Evolutionary conservation across 129 eudicot species (phyloP), one percentile per base, ranked within the genome.

Genomic region (Centella asiatica): DNA sequence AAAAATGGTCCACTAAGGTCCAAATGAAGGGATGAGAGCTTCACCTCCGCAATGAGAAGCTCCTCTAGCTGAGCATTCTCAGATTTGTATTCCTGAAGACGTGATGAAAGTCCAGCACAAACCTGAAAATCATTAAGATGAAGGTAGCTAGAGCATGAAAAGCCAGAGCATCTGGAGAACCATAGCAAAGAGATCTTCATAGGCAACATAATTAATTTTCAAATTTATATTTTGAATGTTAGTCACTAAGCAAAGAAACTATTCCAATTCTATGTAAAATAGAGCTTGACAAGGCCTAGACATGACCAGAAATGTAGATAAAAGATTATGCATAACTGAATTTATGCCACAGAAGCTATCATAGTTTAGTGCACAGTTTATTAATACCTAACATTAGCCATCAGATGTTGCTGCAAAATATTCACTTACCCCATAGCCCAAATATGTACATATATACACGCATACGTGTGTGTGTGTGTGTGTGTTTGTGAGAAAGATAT

Each of bases 101-200:
- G 99, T 55, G 96, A 84, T 66, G 99, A 93, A 72, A 93, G 99
- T 68, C 99, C 99, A 59, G 96, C 99, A 77, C 99, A 93, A 60
- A 93, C 96, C 99, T 93, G 75, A 72, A 59, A 37, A 78, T 61
- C 44, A 72, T 70, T 22, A 27, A 53, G 34, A 61, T 54, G 12
- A 32, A 64, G 18, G n/a, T 25, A 55, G 48, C 1, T 39, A 20
- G 34, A 69, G 52, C 40, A 69, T 34, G 29, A 57, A 60, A 69
- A 48, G 14, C 15, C 34, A 17, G 19, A 28, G n/a, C 19, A 27
- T 60, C 28, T 24, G 20, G 23, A 60, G 17, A 19, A 20, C 62
- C 28, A 8, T n/a, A n/a, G n/a, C n/a, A 23, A n/a, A 56, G 20
- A 28, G 28, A 54, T 34, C n/a, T n/a, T n/a, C n/a, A n/a, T n/a